Percentiles rank a stretch among this genome's conserved stretches.
These are phyloP conservation scores for Phytophthora brassicae DNA, from an alignment of 352 stramenopile genomes.

Conservation along the genomic window DNA sequence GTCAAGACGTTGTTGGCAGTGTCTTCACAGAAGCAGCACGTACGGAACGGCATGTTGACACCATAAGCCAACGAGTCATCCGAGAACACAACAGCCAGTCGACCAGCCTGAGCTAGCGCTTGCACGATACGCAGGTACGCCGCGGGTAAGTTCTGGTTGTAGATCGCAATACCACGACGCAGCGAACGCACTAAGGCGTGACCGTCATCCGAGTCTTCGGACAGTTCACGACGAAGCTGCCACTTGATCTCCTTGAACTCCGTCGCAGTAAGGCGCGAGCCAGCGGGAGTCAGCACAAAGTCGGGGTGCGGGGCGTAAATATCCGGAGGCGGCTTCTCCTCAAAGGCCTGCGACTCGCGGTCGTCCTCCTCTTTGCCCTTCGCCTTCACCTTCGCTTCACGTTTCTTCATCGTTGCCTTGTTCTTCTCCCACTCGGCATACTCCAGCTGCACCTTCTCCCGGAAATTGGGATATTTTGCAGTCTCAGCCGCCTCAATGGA, in stretches of 20 bases:
- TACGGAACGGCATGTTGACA: slow-evolving; percentile 99
- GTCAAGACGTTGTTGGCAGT: slow-evolving; percentile 93
- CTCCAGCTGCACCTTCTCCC: slow-evolving; percentile 94
- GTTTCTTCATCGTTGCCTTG: slow-evolving; percentile 92
- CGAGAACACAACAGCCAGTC: slow-evolving; percentile 97
- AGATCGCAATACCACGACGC: slow-evolving; percentile 97
- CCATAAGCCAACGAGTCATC: slow-evolving; percentile 98
- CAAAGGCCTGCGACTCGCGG: slow-evolving; percentile 79
- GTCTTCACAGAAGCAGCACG: slow-evolving; percentile 98
- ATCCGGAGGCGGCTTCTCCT: slow-evolving; percentile 86
- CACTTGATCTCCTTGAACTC: slow-evolving; percentile 91
- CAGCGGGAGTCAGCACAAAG: slow-evolving; percentile 94
- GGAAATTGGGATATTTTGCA: slow-evolving; percentile 83
- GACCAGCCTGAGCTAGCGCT: slow-evolving; percentile 95
- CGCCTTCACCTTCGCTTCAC: slow-evolving; percentile 92
- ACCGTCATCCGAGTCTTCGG: slow-evolving; percentile 79
- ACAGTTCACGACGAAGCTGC: slow-evolving; percentile 81
- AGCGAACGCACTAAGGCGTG: slow-evolving; percentile 87
- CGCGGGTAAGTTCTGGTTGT: slow-evolving; percentile 97
- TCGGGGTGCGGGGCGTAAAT: slow-evolving; percentile 98
- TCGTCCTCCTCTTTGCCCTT: slow-evolving; percentile 91
- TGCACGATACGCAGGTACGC: slow-evolving; percentile 97
- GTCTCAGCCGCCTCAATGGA: slow-evolving; percentile 77
- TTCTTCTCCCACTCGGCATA: slow-evolving; percentile 86
- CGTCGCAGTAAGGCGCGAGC: slow-evolving; percentile 93